These are phyloP conservation scores for Lepiota venenata DNA, from an alignment of 768 basidiomycete species.

Conservation along the genomic window DNA sequence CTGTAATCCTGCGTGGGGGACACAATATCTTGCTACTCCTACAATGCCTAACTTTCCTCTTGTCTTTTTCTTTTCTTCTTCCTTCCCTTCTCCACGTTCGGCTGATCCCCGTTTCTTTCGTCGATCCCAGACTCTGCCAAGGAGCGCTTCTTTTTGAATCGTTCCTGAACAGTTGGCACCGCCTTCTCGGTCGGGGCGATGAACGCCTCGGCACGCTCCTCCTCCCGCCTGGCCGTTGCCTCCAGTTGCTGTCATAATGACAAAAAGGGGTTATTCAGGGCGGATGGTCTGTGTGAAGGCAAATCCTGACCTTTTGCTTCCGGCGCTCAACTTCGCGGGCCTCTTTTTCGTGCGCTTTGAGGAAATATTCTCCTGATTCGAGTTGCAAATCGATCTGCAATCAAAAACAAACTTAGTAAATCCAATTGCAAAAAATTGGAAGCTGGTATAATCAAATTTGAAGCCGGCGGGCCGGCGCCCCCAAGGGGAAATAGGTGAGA, in stretches of 20 bases:
- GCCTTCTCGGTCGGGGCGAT: conserved; percentile 81
- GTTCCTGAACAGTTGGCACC: conserved; percentile 75
- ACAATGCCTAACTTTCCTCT: conserved; percentile 18
- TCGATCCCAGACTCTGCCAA: conserved; percentile 34
- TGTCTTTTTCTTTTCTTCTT: conserved; percentile 34
- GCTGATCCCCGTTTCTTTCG: conserved; percentile 28
- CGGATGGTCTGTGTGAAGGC: not conserved
- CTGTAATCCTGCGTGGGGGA: too few species aligned
- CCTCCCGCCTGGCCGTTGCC: conserved; percentile 62
- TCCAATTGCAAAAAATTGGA: too few species aligned
- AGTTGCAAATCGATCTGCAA: conserved; percentile 85
- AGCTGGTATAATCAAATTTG: too few species aligned
- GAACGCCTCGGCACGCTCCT: conserved; percentile 84
- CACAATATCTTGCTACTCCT: not conserved
- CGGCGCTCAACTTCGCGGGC: conserved; percentile 65
- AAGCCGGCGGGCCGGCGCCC: too few species aligned
- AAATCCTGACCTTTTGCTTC: conserved; percentile 64
- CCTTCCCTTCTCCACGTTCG: conserved; percentile 28
- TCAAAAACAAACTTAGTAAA: not conserved
- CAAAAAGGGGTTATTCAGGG: not conserved
- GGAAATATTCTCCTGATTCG: conserved; percentile 97
- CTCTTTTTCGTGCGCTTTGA: conserved; percentile 87
- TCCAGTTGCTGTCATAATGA: conserved; percentile 66
- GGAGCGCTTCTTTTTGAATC: conserved; percentile 47
- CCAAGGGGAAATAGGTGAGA: too few species aligned